Percentiles rank a stretch among this genome's conserved stretches.
These are phyloP conservation scores for Populus ilicifolia DNA, from an alignment of 345 rosid genomes.

Conservation along the genomic window DNA sequence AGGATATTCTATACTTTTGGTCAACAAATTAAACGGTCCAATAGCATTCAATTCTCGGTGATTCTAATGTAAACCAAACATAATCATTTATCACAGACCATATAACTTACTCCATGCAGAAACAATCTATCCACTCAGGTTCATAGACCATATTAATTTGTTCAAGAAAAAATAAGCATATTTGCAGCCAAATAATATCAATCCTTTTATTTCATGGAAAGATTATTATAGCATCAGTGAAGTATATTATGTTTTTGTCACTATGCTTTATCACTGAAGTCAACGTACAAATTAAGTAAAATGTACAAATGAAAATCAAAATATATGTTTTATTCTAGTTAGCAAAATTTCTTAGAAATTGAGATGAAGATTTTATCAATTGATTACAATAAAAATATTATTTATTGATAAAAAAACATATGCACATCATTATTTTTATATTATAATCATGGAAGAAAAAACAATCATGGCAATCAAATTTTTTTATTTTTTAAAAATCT, in stretches of 20 bases:
- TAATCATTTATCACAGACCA: not conserved
- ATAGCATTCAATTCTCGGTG: not conserved
- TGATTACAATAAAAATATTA: no score
- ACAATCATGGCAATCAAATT: no score
- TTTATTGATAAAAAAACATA: no score
- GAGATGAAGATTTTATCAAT: no score
- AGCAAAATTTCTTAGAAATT: no score
- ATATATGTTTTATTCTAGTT: no score
- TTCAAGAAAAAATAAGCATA: not conserved
- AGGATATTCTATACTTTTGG: constrained; percentile 13
- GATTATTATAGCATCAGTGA: not conserved
- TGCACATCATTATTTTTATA: no score
- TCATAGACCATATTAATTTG: not conserved
- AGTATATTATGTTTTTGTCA: not conserved
- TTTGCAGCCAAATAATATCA: no score
- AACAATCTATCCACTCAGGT: not conserved
- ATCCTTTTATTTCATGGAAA: no score
- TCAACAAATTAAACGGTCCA: constrained; percentile 22
- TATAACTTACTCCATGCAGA: not conserved
- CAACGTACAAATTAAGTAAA: not conserved
- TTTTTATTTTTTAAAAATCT: no score
- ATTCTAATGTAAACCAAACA: not conserved
- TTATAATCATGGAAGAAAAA: no score
- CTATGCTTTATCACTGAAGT: not conserved
- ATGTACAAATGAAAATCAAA: no score